phyloP scores from a whole-genome alignment of 1,284 basidiomycete genomes.

The Tilletia horrida region DNA sequence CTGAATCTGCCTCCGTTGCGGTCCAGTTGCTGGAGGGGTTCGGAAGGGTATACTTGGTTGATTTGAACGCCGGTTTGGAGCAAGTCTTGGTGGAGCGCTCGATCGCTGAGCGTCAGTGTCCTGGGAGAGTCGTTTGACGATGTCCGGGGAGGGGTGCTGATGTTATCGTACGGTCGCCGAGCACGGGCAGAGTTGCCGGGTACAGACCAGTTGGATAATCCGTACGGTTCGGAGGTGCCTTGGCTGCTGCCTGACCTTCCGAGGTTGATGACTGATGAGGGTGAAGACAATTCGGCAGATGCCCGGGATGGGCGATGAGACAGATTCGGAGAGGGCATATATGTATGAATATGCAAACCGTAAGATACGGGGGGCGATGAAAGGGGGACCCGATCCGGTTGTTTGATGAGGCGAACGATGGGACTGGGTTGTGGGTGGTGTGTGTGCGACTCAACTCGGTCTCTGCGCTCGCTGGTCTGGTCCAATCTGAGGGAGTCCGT shows the following conservation, averaged over 20 bases:
- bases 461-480: no score
- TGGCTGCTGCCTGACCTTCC: neutral
- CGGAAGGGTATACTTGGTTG: neutral
- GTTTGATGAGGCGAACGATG: no score
- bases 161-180: constrained; percentile 7
- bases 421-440: no score
- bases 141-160: constrained; percentile 6
- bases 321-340: neutral
- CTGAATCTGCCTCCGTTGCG: neutral
- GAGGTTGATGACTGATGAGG: neutral
- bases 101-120: constrained; percentile 9
- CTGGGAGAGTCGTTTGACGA: constrained; percentile 15
- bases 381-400: no score
- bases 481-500: no score
- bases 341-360: neutral
- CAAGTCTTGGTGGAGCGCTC: neutral
- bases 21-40: neutral
- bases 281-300: neutral
- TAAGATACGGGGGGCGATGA: no score
- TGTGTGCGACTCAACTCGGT: no score
- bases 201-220: no score
- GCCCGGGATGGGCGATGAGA: constrained; percentile 2
- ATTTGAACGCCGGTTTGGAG: neutral
- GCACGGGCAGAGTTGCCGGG: neutral
- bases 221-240: neutral